Evolutionary conservation across 2,329 filamentous ascomycete genomes (phyloP).

Genomic region (Curvularia hawaiiensis): DNA sequence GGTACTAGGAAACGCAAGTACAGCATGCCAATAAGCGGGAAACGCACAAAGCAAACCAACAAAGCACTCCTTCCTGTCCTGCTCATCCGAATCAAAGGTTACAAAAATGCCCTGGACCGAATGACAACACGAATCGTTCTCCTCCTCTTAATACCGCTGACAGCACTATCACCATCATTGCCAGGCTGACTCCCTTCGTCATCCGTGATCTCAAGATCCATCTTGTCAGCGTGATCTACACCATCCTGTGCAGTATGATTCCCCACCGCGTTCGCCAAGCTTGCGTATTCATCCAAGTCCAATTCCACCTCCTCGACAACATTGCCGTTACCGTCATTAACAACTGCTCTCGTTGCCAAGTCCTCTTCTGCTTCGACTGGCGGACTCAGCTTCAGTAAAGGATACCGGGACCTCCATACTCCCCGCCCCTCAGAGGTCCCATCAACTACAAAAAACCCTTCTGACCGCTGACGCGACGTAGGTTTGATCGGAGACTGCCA

Average conservation of each 20-base stretch:
- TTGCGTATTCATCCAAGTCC: conserved; percentile 14
- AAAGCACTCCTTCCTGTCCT: not conserved
- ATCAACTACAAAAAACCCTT: conserved; percentile 58
- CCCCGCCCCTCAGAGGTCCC: conserved; percentile 39
- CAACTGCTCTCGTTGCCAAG: conserved; percentile 21
- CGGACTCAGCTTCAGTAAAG: conserved; percentile 33
- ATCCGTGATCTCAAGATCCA: conserved; percentile 31
- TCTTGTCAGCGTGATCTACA: conserved; percentile 18
- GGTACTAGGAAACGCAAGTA: not conserved
- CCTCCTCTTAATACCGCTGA: conserved; percentile 33
- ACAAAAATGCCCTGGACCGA: conserved; percentile 45
- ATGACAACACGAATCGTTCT: conserved; percentile 41
- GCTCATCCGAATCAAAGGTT: conserved; percentile 3
- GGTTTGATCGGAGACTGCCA: conserved; percentile 37
- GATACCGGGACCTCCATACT: conserved; percentile 38
- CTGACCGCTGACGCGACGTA: conserved; percentile 52
- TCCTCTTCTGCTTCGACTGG: conserved; percentile 37
- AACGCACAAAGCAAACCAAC: not conserved
- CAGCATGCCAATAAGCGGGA: not conserved
- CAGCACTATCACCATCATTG: conserved; percentile 19
- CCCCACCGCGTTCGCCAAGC: conserved; percentile 7
- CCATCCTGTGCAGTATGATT: not conserved
- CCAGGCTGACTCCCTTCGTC: conserved; percentile 21
- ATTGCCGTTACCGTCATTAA: conserved; percentile 10
- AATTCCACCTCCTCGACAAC: conserved; percentile 18